Base-by-base conservation (phyloP, 495 filamentous ascomycete species). In the Patellaria atrata region DNA sequence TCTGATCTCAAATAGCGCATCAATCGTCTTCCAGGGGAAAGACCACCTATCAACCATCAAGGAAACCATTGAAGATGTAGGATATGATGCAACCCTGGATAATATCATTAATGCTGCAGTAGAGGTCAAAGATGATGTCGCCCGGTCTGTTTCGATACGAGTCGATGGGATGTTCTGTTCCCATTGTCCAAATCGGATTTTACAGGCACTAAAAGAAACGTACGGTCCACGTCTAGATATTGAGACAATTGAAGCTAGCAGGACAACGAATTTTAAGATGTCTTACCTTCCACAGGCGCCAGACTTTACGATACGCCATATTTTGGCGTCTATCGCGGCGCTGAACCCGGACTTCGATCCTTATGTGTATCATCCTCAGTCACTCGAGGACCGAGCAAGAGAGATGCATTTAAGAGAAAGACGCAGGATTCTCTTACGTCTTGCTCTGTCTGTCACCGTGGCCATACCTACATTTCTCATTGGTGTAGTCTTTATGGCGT, bases 381-480 rank as follows among this genome's bases (percentile, higher is more conserved):
- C 77, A 2, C 65, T 94, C 20, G 87, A 94, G 56, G 82, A 94
- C 38, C 71, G 82, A 9, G 79, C 84, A 3, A 74, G 74, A 36
- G 62, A 60, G 17, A 81, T 61, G 51, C 55, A 56, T 16, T 33
- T 38, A 12, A 49, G 45, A 13, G 51, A 56, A 18, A 39, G 45
- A 23, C 44, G 41, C 12, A 45, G 42, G 13, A 45, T 60, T 11
- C 36, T 58, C 4, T 43, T 53, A 10, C 75, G 87, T 8, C 64
- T 85, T 14, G 42, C 77, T 2, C 63, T 94, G 41, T 75, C 80
- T 11, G 56, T 85, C n/a, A 51, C 75, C 10, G 63, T 76, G 17
- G 78, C 78, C 23, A 79, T 96, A 23, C 89, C 87, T 12, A 83
- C 84, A 0, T 86, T 96, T 48, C 50, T 91, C 22, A 77, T 96